A percentile compares a stretch with the other conserved stretches of the same genome.
These are phyloP conservation scores for Phytophthora rubi DNA, from an alignment of 352 stramenopile genomes.

Conservation along the genomic window DNA sequence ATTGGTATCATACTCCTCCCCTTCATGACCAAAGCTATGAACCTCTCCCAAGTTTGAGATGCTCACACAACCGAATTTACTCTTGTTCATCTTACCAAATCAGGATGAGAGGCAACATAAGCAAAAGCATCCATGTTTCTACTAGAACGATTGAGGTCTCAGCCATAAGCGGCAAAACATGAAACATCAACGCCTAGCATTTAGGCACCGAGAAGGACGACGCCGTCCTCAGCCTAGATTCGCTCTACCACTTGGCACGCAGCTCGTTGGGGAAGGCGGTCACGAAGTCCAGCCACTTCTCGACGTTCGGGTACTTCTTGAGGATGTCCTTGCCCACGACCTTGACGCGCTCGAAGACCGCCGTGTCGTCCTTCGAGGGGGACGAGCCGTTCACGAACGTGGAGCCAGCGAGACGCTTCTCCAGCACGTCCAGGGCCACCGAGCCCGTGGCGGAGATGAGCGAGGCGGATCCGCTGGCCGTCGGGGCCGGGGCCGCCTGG, in stretches of 20 bases:
- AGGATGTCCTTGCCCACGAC: conserved; percentile 79
- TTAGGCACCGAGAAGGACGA: not conserved
- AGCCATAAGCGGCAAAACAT: too few relatives aligned
- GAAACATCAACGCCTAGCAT: not conserved
- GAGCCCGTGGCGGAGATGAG: conserved; percentile 44
- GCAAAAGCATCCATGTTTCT: too few relatives aligned
- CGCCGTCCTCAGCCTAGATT: conserved; percentile 3
- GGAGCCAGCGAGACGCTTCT: conserved; percentile 59
- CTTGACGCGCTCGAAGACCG: conserved; percentile 77
- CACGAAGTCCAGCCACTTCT: conserved; percentile 81
- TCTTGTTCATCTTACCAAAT: too few relatives aligned
- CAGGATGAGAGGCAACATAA: too few relatives aligned
- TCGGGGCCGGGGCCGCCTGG: conserved; percentile 39
- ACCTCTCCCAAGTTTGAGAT: too few relatives aligned
- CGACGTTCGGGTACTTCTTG: conserved; percentile 75
- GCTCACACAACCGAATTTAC: too few relatives aligned
- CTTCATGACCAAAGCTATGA: too few relatives aligned
- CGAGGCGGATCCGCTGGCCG: conserved; percentile 24
- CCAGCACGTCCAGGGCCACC: conserved; percentile 65
- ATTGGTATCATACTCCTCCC: too few relatives aligned
- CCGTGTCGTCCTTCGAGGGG: conserved; percentile 75
- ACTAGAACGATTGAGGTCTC: too few relatives aligned
- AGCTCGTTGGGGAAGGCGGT: conserved; percentile 79
- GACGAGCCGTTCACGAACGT: conserved; percentile 77
- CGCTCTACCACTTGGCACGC: conserved; percentile 75